Conservation (phyloP, 1,284 basidiomycete genomes). For the Tremellales sp. region DNA sequence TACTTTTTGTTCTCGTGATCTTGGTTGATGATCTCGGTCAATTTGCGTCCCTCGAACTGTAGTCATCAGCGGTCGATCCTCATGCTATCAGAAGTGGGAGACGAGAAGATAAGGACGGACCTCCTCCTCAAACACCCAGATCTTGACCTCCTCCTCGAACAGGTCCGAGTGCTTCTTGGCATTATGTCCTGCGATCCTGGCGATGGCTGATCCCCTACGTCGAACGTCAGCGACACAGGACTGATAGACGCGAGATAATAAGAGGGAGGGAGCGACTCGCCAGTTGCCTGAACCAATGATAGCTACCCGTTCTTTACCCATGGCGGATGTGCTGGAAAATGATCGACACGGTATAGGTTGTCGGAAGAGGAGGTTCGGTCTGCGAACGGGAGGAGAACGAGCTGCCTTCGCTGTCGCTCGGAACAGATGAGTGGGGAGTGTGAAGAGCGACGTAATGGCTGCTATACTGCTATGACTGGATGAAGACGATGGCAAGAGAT, state of each 20-base stretch:
- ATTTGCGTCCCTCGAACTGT: slow-evolving; percentile 53
- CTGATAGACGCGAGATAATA: background rate
- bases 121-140: slow-evolving; percentile 55
- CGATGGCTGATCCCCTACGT: slow-evolving; percentile 59
- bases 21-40: slow-evolving; percentile 56
- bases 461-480: background rate
- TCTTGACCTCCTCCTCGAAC: slow-evolving; percentile 51
- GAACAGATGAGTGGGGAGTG: background rate
- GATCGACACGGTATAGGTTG: background rate
- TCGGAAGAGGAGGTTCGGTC: no score
- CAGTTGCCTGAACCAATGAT: slow-evolving; percentile 55
- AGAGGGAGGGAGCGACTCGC: slow-evolving; percentile 20
- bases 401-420: no score
- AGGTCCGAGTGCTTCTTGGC: slow-evolving; percentile 48
- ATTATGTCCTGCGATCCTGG: slow-evolving; percentile 53
- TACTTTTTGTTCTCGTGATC: slow-evolving; percentile 51
- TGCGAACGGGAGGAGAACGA: no score
- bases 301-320: slow-evolving; percentile 54
- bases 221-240: slow-evolving; percentile 7
- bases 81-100: background rate
- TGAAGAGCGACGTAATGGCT: background rate
- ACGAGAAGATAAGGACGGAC: slow-evolving; percentile 21
- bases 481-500: no score
- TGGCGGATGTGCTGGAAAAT: slow-evolving; percentile 5
- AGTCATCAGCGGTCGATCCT: background rate